Base-by-base conservation (phyloP, 1,139 yeast genomes). In the Scheffersomyces segobiensis region DNA sequence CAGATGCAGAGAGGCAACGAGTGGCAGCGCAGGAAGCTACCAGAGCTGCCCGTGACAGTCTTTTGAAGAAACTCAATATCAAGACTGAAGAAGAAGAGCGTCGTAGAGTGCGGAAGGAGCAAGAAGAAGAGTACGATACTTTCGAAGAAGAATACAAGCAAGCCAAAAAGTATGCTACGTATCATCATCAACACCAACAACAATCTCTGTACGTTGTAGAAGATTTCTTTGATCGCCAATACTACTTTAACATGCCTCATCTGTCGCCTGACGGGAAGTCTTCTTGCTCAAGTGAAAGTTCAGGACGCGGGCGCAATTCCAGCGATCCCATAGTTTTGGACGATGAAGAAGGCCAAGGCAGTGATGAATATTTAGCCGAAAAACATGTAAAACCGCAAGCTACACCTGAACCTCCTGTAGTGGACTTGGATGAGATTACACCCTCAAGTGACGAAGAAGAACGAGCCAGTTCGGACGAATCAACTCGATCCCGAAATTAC, bases 311-410 rank as follows among this genome's bases (percentile, higher is more conserved):
- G 17, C 55, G 54, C 18, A 64, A 65, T 46, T 62, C 66, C 4
- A 61, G 63, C 49, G 69, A 71, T 59, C 76, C 76, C 8, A 71
- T 72, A 8, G 67, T 71, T 14, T 57, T 71, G 4, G 72, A 69
- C 22, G 75, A 71, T 24, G 74, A 63, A 0, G 42, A 32, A 17
- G 42, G 17, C 17, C 42, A 32, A 4, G 42, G 12, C 17, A 32
- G 42, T 14, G 60, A 60, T 6, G 63, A 53, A 5, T 57, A 53
- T 6, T 52, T 42, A 1, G 59, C 53, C 18, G 57, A 49, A 17
- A 57, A 52, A 24, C 53, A 24, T 7, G 14, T 6, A 19, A 48
- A 17, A 3, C 24, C 24, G 12, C 26, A 48, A 17, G 20, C 8
- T 7, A 8, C 24, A 5, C 50, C 50, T 20, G n/a, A 20, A 5